Conservation (phyloP, 2,329 filamentous ascomycete species). For the Aspergillus eucalypticola region DNA sequence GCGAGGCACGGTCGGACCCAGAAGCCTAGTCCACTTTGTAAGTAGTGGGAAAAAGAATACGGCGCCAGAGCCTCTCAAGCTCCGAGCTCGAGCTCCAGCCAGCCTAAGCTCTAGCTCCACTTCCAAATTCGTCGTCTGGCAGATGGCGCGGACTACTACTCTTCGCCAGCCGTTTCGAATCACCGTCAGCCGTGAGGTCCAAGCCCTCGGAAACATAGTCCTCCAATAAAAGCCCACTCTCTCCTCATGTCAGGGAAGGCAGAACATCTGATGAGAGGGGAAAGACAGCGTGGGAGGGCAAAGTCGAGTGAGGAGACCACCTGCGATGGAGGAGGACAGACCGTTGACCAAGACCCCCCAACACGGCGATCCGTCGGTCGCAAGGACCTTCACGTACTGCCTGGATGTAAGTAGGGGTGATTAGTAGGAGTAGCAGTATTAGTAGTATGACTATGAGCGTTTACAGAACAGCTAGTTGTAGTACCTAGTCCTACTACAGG, state of each 20-base stretch:
- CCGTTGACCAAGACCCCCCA: background rate
- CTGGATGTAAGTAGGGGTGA: no score
- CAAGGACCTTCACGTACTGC: no score
- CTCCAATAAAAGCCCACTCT: constrained; percentile 12
- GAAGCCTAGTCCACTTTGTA: background rate
- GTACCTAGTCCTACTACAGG: no score
- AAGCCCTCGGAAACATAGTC: constrained; percentile 23
- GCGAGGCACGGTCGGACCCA: background rate
- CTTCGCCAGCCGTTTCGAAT: constrained; percentile 11
- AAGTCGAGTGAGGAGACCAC: background rate
- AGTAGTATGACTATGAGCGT: no score
- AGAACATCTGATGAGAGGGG: background rate
- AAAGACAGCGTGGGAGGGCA: background rate
- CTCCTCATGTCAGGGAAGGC: background rate
- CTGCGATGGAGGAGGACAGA: background rate
- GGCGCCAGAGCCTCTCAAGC: background rate
- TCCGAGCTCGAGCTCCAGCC: background rate
- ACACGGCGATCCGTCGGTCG: background rate
- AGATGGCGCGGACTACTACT: constrained; percentile 11
- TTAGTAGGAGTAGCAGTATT: background rate
- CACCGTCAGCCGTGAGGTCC: constrained; percentile 14
- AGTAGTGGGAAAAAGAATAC: background rate
- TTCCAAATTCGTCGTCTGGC: constrained; percentile 12
- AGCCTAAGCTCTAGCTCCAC: constrained; percentile 3
- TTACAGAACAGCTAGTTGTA: no score